These are phyloP conservation scores for Knoxdaviesia proteae DNA, from an alignment of 2,329 filamentous ascomycete species.

Conservation along the genomic window DNA sequence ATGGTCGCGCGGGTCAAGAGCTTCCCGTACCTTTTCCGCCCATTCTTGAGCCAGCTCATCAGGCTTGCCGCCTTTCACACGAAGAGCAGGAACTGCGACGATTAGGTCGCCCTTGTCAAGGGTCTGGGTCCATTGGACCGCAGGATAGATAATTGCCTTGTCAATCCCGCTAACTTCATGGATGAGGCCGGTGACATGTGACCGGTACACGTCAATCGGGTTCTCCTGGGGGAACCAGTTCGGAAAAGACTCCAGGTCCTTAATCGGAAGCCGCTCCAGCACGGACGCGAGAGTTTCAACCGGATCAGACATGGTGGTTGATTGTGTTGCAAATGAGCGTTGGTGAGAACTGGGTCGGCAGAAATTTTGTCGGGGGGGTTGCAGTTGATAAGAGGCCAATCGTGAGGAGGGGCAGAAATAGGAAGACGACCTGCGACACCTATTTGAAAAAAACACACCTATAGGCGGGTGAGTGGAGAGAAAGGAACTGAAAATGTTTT, in stretches of 20 bases:
- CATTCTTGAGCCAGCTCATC: slow-evolving; percentile 40
- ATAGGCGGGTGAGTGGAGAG: slow-evolving; percentile 1
- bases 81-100: slow-evolving; percentile 58
- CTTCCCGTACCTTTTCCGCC: slow-evolving; percentile 29
- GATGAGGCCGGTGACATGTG: slow-evolving; percentile 51
- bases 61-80: slow-evolving; percentile 52
- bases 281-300: slow-evolving; percentile 3
- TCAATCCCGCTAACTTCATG: slow-evolving; percentile 51
- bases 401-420: too few relatives aligned
- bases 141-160: slow-evolving; percentile 48
- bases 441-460: background rate
- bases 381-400: too few relatives aligned
- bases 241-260: slow-evolving; percentile 22
- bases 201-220: slow-evolving; percentile 60
- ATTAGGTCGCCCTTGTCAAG: slow-evolving; percentile 70
- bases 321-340: background rate
- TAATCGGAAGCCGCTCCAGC: slow-evolving; percentile 15
- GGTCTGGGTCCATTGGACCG: slow-evolving; percentile 57
- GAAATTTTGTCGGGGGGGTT: background rate
- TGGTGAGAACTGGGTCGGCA: background rate
- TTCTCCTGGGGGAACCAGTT: slow-evolving; percentile 48
- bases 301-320: too few relatives aligned
- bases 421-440: too few relatives aligned
- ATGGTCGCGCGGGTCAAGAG: background rate
- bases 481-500: background rate